phyloP scores from a whole-genome alignment of 2,329 filamentous ascomycete genomes.

The Tolypocladium ophioglossoides region DNA sequence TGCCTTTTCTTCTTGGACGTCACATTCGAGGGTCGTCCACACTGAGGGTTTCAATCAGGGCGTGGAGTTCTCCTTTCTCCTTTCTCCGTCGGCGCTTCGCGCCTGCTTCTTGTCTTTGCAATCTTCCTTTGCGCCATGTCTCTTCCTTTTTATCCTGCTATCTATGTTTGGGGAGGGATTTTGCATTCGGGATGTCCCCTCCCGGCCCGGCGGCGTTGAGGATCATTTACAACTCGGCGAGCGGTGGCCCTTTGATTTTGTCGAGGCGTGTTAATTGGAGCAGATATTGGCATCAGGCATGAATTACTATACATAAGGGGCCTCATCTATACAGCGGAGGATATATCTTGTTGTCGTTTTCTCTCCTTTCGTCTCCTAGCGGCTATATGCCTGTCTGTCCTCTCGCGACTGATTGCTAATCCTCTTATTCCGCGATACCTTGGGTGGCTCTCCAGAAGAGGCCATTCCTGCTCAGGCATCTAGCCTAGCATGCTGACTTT shows the following conservation, averaged over 20 bases:
- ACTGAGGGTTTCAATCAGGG: background rate
- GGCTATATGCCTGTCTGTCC: background rate
- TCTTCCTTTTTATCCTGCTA: background rate
- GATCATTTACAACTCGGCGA: slow-evolving; percentile 1
- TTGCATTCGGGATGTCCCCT: slow-evolving; percentile 1
- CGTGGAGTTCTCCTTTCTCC: background rate
- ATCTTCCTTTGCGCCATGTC: background rate
- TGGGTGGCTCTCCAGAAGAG: slow-evolving; percentile 6
- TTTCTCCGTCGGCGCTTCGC: background rate
- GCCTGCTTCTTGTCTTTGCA: background rate
- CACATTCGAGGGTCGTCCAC: background rate
- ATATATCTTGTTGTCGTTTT: slow-evolving; percentile 1
- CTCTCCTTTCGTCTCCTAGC: background rate
- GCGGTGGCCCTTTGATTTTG: background rate
- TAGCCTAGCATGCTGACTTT: background rate
- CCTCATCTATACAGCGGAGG: slow-evolving; percentile 5
- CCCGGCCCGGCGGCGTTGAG: slow-evolving; percentile 3
- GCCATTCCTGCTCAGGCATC: background rate
- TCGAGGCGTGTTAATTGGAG: background rate
- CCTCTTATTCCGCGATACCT: slow-evolving; percentile 5
- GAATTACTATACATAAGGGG: slow-evolving; percentile 1
- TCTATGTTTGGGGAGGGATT: background rate
- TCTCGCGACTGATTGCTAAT: background rate
- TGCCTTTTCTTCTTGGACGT: background rate
- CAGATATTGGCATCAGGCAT: slow-evolving; percentile 1